Evolutionary conservation across 75 land plant genomes (phyloP), one percentile per base, ranked within the genome.

Genomic region (Cryptomeria japonica): DNA sequence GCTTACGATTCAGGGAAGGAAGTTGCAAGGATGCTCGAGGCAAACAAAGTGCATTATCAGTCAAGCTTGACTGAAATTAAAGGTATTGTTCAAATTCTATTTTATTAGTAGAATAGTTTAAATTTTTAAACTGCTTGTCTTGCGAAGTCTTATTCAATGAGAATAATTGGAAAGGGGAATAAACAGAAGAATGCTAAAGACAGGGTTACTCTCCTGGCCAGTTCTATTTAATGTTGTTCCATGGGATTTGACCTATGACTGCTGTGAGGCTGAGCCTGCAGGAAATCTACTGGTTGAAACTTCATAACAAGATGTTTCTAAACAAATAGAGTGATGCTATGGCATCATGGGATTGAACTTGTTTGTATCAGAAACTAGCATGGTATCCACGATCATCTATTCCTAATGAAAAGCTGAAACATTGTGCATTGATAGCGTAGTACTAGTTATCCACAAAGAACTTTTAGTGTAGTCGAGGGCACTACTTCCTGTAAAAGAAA

Each of bases 1-100:
- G 99, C 97, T 86, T 94, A 91, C 88, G 93, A 93, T 37, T 92
- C 96, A 85, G 99, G 99, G 4, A 94, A 94, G 88, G 94, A 93
- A 53, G 92, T 96, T 34, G 91, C 95, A 2, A 90, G 94, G 85
- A 93, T 98, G 97, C 92, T 98, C 12, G 99, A 98, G 91, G 94
- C 92, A 31, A 93, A 89, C 87, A 93, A 88, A 53, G 91, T 91
- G 85, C 91, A 93, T 28, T 87, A 94, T 73, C 96, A 86, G n/a
- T 91, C 93, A 89, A 89, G 88, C 73, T 86, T 90, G 83, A 94
- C 92, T 72, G 95, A 91, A 85, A 93, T 91, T 47, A 95, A 93
- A 94, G 95, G 97, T 94, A 85, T 16, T 44, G 31, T 28, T 44
- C 84, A 41, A 34, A 75, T 75, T 75, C 37, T 34, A 82, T 82